Percentiles rank a stretch among this genome's conserved stretches.
Conservation (phyloP, 805 yeast species). For the Suhomyces pyralidae region DNA sequence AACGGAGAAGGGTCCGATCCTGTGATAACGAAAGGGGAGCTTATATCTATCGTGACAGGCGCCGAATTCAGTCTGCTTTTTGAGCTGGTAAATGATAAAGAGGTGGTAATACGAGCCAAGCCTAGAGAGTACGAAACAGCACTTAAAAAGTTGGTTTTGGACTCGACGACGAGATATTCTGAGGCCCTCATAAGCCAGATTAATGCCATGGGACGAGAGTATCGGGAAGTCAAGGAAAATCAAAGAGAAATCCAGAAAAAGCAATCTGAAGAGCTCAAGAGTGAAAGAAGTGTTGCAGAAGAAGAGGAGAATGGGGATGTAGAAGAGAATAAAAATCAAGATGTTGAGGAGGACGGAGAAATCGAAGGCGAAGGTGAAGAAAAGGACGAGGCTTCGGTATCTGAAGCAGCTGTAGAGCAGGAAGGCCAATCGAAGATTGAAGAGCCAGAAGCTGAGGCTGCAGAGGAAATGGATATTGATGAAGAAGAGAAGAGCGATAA, state of each 20-base stretch:
- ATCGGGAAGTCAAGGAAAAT: not conserved
- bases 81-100: constrained; percentile 13
- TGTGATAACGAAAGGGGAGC: constrained; percentile 6
- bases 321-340: no score
- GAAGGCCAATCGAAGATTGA: not conserved
- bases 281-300: not conserved
- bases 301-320: no score
- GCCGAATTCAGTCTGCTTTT: constrained; percentile 19
- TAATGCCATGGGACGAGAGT: constrained; percentile 14
- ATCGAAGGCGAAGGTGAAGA: constrained; percentile 1
- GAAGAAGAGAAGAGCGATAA: not conserved
- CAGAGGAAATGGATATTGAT: not conserved
- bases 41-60: constrained; percentile 12
- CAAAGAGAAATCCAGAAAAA: constrained; percentile 5
- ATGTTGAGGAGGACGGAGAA: no score
- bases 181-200: constrained; percentile 19
- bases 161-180: constrained; percentile 18
- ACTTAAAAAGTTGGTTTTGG: constrained; percentile 21
- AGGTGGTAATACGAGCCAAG: constrained; percentile 18
- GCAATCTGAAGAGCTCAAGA: constrained; percentile 1
- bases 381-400: constrained; percentile 5
- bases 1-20: constrained; percentile 1
- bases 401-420: not conserved
- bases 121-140: constrained; percentile 14
- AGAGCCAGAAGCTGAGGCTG: not conserved